Conservation (phyloP, 1,284 basidiomycete genomes). For the Ceratorhiza oryzae-sativae region DNA sequence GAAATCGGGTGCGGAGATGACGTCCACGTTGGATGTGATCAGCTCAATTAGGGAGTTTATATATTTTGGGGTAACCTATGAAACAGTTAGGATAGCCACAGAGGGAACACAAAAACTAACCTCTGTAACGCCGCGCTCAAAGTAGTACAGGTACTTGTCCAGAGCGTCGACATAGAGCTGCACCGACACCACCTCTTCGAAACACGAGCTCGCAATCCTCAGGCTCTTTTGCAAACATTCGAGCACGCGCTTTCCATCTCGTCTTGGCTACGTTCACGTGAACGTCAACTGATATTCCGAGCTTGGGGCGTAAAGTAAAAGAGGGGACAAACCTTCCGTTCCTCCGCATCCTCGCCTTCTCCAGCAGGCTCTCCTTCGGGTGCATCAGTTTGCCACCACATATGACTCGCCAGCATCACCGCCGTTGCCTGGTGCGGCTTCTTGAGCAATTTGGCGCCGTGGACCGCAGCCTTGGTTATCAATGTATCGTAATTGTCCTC, state of each 20-base stretch:
- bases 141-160: constrained; percentile 92
- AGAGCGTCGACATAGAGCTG: constrained; percentile 94
- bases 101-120: constrained; percentile 56
- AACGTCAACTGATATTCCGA: neutral
- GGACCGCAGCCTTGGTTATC: constrained; percentile 93
- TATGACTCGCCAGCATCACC: constrained; percentile 91
- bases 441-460: constrained; percentile 92
- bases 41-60: constrained; percentile 93
- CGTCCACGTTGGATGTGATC: constrained; percentile 89
- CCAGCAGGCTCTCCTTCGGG: constrained; percentile 52
- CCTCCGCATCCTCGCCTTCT: constrained; percentile 54
- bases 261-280: constrained; percentile 49
- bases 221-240: constrained; percentile 95
- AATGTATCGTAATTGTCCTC: constrained; percentile 94
- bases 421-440: constrained; percentile 96
- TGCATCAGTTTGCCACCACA: constrained; percentile 86
- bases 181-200: constrained; percentile 92
- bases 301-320: neutral
- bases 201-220: constrained; percentile 90
- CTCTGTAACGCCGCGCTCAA: constrained; percentile 88
- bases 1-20: constrained; percentile 80
- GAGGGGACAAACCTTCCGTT: constrained; percentile 52
- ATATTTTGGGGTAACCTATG: constrained; percentile 87
- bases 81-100: constrained; percentile 26
- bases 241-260: constrained; percentile 92